A percentile compares a stretch with the other conserved stretches of the same genome.
Conservation (phyloP, 768 basidiomycete species). For the Pisolithus tinctorius region DNA sequence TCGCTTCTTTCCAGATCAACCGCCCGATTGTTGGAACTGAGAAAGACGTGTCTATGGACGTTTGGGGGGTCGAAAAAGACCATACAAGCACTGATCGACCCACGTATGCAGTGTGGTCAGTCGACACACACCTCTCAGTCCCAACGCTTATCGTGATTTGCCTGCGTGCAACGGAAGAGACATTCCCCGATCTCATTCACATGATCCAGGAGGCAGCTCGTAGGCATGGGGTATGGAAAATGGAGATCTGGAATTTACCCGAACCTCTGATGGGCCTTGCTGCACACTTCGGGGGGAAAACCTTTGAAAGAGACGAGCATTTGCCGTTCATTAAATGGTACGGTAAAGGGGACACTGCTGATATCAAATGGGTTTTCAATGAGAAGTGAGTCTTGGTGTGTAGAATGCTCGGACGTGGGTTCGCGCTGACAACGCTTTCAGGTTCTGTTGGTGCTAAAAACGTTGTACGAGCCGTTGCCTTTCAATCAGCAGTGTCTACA, state of each 20-base stretch:
- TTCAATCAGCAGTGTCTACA: no score
- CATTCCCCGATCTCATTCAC: conserved; percentile 31
- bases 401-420: not conserved
- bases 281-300: conserved; percentile 25
- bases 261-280: conserved; percentile 24
- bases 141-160: conserved; percentile 40
- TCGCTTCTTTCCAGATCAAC: conserved; percentile 38
- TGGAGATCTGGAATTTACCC: conserved; percentile 46
- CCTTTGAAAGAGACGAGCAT: conserved; percentile 30
- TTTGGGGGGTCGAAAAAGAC: conserved; percentile 16
- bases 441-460: conserved; percentile 37
- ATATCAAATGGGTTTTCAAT: conserved; percentile 41
- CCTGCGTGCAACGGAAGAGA: conserved; percentile 23
- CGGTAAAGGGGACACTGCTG: conserved; percentile 26
- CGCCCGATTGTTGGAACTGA: conserved; percentile 21
- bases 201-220: conserved; percentile 30
- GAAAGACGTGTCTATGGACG: conserved; percentile 8
- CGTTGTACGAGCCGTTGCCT: no score
- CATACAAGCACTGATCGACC: conserved; percentile 1
- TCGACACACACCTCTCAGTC: conserved; percentile 28
- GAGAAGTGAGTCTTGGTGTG: conserved; percentile 33
- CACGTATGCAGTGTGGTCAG: conserved; percentile 39
- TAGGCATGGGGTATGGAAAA: conserved; percentile 25
- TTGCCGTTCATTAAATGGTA: conserved; percentile 47
- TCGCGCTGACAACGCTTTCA: conserved; percentile 8